A percentile compares a stretch with the other conserved stretches of the same genome.
phyloP scores from a whole-genome alignment of 345 rosid species.

The Anacardium occidentale region DNA sequence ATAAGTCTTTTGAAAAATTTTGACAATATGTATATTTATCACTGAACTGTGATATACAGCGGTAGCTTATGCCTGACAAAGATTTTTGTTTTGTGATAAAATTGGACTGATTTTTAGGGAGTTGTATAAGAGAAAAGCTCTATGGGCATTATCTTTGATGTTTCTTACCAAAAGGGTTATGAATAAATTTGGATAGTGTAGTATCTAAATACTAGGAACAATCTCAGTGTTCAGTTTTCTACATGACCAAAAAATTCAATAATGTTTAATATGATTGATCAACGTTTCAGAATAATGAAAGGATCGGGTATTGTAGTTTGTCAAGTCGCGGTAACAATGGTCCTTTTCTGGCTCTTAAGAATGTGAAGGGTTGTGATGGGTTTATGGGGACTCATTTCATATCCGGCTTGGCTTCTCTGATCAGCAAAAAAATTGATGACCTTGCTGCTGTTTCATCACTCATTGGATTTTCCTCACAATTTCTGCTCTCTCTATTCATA shows the following conservation, averaged over 20 bases:
- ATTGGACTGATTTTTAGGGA: neutral
- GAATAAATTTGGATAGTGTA: neutral
- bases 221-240: no score
- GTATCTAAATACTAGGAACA: no score
- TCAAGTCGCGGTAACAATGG: neutral
- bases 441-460: no score
- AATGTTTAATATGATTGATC: neutral
- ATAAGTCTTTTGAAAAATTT: neutral
- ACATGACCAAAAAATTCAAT: no score
- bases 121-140: neutral
- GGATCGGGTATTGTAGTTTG: neutral
- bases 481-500: no score
- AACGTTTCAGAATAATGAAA: neutral
- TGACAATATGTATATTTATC: neutral
- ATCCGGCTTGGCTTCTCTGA: no score
- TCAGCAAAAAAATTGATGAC: no score
- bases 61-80: neutral
- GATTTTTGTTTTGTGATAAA: neutral
- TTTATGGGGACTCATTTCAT: neutral
- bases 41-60: no score
- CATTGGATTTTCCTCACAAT: no score
- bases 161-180: neutral
- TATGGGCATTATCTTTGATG: neutral
- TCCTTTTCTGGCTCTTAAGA: slow-evolving; percentile 5
- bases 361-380: neutral